Evolutionary conservation across 306 rosid species (phyloP).

Genomic region (Vigna nakashimae): DNA sequence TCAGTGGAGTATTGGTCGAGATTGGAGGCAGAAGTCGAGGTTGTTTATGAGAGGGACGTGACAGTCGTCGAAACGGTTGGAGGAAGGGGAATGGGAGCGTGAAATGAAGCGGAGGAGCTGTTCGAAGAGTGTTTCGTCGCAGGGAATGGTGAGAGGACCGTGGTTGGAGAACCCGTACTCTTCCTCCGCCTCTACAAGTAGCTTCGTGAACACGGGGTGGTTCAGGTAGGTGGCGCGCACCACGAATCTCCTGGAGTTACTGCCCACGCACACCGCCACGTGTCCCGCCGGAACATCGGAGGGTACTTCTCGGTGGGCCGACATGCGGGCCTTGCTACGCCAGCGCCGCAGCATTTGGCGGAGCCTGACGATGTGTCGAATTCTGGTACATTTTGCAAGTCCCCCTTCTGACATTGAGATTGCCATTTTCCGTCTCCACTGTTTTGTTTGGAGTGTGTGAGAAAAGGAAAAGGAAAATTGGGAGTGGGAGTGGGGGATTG

Average conservation of each 20-base stretch:
- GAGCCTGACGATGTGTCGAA: constrained; percentile 89
- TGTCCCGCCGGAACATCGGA: constrained; percentile 90
- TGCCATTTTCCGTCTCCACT: background rate
- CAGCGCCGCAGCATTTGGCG: constrained; percentile 78
- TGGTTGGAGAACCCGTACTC: constrained; percentile 76
- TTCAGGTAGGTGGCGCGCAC: constrained; percentile 82
- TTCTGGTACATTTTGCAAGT: constrained; percentile 75
- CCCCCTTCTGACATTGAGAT: constrained; percentile 61
- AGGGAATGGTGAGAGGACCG: constrained; percentile 84
- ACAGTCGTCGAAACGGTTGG: constrained; percentile 58
- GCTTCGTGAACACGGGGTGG: constrained; percentile 86
- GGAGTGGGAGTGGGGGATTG: background rate
- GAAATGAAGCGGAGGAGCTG: constrained; percentile 69
- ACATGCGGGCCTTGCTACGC: constrained; percentile 79
- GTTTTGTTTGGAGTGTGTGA: too few species aligned
- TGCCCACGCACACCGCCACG: constrained; percentile 89
- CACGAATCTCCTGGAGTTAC: constrained; percentile 61
- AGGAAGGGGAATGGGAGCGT: constrained; percentile 50
- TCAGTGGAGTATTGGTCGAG: constrained; percentile 66
- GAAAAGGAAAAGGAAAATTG: too few species aligned
- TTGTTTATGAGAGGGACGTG: constrained; percentile 54
- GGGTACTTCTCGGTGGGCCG: constrained; percentile 62
- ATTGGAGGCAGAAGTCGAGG: constrained; percentile 69
- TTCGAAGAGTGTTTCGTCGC: constrained; percentile 77
- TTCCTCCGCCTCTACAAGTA: constrained; percentile 73